These are phyloP conservation scores for Taxillus chinensis DNA, from an alignment of 164 flowering plant species.

Conservation along the genomic window DNA sequence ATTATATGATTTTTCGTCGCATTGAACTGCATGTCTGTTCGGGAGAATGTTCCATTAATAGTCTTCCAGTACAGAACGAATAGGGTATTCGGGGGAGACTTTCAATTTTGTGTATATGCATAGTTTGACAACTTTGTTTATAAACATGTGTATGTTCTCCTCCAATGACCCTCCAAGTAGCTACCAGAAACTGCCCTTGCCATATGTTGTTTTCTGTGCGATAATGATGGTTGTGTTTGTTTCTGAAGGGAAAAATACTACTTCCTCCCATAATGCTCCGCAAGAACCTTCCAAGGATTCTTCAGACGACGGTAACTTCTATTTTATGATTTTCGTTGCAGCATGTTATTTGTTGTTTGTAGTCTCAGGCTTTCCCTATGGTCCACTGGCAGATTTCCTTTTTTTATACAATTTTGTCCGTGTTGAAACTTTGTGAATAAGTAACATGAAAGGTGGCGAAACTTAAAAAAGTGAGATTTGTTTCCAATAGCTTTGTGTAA, in stretches of 20 bases:
- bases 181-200: not conserved
- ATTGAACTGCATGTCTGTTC: not conserved
- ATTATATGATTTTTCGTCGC: not conserved
- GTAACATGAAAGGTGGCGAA: too few species aligned
- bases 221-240: not conserved
- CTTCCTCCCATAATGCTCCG: constrained; percentile 1
- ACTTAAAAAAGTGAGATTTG: too few species aligned
- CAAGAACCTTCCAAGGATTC: constrained; percentile 9
- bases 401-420: too few species aligned
- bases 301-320: constrained; percentile 25
- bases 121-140: too few species aligned
- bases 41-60: not conserved
- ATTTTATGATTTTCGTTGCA: not conserved
- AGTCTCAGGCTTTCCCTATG: too few species aligned
- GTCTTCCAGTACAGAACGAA: not conserved
- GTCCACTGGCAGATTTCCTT: not conserved
- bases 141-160: too few species aligned
- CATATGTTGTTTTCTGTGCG: not conserved
- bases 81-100: too few species aligned
- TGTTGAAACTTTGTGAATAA: too few species aligned
- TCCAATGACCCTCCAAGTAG: too few species aligned
- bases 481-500: too few species aligned
- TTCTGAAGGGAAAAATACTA: constrained; percentile 14
- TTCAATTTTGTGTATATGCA: too few species aligned
- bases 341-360: not conserved